Evolutionary conservation across 2,329 filamentous ascomycete species (phyloP), one percentile per base, ranked within the genome.

Genomic region (Pleoardoris graminearum): DNA sequence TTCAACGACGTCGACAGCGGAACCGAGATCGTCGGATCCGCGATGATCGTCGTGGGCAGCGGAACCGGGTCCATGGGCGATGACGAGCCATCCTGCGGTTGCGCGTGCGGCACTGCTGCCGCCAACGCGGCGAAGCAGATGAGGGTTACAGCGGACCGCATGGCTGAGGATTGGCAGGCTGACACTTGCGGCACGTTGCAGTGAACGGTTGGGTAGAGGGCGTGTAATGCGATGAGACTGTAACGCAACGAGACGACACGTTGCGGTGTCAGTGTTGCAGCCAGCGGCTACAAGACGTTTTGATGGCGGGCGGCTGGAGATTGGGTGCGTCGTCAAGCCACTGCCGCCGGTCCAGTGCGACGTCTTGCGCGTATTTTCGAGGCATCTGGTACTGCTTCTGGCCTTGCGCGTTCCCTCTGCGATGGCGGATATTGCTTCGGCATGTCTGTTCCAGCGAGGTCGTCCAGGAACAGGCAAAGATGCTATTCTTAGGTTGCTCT

Each of bases 1-100:
- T 67, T 64, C 22, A 66, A 55, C 12, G 61, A 65, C 3, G 65
- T 68, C 2, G 55, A 60, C 3, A 51, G 37, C 12, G 50, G 29
- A 3, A 55, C 12, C 4, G 59, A 35, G 8, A 56, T 10, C 5
- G 66, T 68, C 3, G 59, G 51, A 30, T 37, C 38, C 22, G 48
- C 38, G 22, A 37, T 44, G 37, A 37, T 29, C 32, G 39, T 25
- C 14, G 48, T 43, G 10, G 48, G 38, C 27, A 43, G 16, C 3
- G 48, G 48, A 7, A 35, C 21, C 14, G 48, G 47, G 8, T 23
- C 27, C 17, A 44, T 22, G 41, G 41, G 3, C 25, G 25, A 27
- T 27, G 30, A 35, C 23, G 53, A 39, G 17, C 51, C 53, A 3
- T 54, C 54, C 35, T 61, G 54, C 10, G 53, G 48, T 11, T 48